These are phyloP conservation scores for Amphirosellinia nigrospora DNA, from an alignment of 495 filamentous ascomycete species.

Conservation along the genomic window DNA sequence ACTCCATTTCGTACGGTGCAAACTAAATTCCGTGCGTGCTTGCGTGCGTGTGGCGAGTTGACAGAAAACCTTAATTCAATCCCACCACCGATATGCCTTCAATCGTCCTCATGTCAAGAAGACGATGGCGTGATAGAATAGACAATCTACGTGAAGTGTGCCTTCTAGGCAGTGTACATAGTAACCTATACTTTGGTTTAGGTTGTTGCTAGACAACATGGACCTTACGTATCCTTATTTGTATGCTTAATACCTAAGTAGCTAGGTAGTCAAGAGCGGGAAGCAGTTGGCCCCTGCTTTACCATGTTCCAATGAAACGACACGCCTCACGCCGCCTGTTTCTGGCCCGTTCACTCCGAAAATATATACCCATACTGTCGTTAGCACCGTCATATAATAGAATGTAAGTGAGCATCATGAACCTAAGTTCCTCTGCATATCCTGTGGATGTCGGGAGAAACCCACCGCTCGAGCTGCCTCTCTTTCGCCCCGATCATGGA, in stretches of 20 bases:
- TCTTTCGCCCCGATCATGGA: neutral
- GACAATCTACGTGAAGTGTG: no score
- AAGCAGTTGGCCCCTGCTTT: neutral
- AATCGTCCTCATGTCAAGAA: neutral
- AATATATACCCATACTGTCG: neutral
- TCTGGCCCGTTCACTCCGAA: neutral
- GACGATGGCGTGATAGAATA: neutral
- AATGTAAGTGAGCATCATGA: neutral
- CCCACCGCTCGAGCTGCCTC: neutral
- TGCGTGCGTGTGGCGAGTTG: neutral
- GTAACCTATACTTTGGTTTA: no score
- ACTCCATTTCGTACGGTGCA: neutral
- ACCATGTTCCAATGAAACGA: neutral
- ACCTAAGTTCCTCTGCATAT: neutral
- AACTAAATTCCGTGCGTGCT: neutral
- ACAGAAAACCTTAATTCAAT: neutral
- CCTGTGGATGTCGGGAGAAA: neutral
- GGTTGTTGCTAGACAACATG: neutral
- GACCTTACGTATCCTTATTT: neutral
- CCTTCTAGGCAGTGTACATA: no score
- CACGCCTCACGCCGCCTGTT: neutral
- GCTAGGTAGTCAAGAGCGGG: no score
- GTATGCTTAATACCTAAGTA: constrained; percentile 2
- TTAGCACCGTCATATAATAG: neutral
- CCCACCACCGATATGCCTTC: neutral